phyloP scores from a whole-genome alignment of 2,329 filamentous ascomycete species.

The Tolypocladium amazonense region DNA sequence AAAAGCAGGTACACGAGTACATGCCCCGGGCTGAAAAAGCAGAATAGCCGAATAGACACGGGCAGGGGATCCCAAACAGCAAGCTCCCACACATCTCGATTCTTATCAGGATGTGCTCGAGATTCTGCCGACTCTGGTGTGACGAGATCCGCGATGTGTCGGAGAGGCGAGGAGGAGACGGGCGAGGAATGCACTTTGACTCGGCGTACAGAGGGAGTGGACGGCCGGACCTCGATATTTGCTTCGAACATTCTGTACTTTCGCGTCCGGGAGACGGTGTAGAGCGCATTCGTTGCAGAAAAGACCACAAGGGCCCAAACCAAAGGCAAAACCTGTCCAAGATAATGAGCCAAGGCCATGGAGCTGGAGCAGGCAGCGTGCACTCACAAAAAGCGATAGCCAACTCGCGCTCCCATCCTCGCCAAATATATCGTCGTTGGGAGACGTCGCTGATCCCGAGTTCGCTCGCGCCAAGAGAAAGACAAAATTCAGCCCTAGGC shows the following conservation, averaged over 20 bases:
- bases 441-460: conserved; percentile 37
- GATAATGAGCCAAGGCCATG: conserved; percentile 3
- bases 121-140: conserved; percentile 63
- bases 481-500: conserved; percentile 63
- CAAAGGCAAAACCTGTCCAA: conserved; percentile 51
- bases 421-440: conserved; percentile 74
- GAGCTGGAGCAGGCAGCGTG: conserved; percentile 4
- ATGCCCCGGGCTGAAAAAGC: conserved; percentile 87
- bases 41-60: conserved; percentile 71
- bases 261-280: conserved; percentile 71
- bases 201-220: conserved; percentile 77
- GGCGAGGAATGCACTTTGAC: conserved; percentile 84
- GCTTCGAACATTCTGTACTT: conserved; percentile 88
- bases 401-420: conserved; percentile 57
- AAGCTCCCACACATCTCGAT: conserved; percentile 88
- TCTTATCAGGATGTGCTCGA: conserved; percentile 71
- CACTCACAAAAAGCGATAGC: conserved; percentile 45
- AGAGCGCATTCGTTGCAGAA: conserved; percentile 67
- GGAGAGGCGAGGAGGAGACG: conserved; percentile 64
- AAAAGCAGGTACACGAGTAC: conserved; percentile 85
- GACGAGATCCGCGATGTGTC: conserved; percentile 59
- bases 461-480: conserved; percentile 81
- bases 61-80: conserved; percentile 89
- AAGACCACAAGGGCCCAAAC: conserved; percentile 58
- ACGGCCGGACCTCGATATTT: conserved; percentile 62